These are phyloP conservation scores for Solanum ossicruentum DNA, from an alignment of 257 asterid genomes.

Conservation along the genomic window DNA sequence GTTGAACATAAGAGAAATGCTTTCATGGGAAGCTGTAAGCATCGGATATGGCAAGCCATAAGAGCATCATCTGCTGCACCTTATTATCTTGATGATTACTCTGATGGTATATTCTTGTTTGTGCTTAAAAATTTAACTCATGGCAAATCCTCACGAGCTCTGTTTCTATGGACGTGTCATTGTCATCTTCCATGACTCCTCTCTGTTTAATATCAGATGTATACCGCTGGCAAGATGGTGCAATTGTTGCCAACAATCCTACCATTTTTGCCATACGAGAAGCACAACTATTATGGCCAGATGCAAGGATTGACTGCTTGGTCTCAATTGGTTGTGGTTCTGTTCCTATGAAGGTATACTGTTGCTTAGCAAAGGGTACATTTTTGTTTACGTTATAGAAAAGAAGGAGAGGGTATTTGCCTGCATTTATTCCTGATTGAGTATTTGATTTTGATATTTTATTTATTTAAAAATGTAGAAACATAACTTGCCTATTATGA, in stretches of 20 bases:
- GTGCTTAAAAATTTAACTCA: background rate
- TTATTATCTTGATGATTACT: slow-evolving; percentile 93
- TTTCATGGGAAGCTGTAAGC: slow-evolving; percentile 96
- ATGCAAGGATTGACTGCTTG: slow-evolving; percentile 83
- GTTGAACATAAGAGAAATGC: slow-evolving; percentile 75
- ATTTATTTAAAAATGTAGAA: too few relatives aligned
- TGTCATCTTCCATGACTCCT: slow-evolving; percentile 2
- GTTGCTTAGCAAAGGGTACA: background rate
- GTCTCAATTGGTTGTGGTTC: slow-evolving; percentile 98
- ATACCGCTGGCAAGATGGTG: slow-evolving; percentile 99
- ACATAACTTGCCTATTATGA: background rate
- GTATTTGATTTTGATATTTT: too few relatives aligned
- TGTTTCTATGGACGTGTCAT: slow-evolving; percentile 3
- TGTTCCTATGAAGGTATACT: slow-evolving; percentile 79
- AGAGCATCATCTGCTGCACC: slow-evolving; percentile 99
- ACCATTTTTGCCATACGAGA: slow-evolving; percentile 89
- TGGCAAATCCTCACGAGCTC: slow-evolving; percentile 1
- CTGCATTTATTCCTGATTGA: too few relatives aligned
- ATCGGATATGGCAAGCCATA: slow-evolving; percentile 92
- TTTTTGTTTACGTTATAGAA: too few relatives aligned
- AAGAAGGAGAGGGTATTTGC: too few relatives aligned
- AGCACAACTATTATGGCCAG: slow-evolving; percentile 98
- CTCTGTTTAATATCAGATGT: slow-evolving; percentile 34
- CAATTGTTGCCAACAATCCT: slow-evolving; percentile 97
- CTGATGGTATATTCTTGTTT: slow-evolving; percentile 57